A percentile compares a stretch with the other conserved stretches of the same genome.
Conservation (phyloP, 768 basidiomycete genomes). For the Lentinula raphanica region DNA sequence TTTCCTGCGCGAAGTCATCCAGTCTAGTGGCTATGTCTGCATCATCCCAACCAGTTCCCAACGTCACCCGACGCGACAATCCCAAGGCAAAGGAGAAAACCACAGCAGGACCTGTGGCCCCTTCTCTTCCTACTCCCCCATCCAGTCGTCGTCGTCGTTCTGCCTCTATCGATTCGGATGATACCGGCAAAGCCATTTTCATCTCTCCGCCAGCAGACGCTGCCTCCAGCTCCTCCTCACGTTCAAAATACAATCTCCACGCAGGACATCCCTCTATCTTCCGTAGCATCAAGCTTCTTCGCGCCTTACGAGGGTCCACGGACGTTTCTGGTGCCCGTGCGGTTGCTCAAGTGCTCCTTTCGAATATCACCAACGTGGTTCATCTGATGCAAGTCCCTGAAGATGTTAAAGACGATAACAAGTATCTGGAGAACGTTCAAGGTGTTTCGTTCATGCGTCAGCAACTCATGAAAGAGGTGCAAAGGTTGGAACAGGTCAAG, state of each 20-base stretch:
- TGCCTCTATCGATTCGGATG: slow-evolving; percentile 18
- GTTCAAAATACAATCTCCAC: slow-evolving; percentile 24
- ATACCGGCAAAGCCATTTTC: slow-evolving; percentile 1
- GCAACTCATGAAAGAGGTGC: not conserved
- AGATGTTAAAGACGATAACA: not conserved
- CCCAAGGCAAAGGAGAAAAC: not conserved
- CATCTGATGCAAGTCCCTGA: slow-evolving; percentile 3
- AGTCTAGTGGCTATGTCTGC: not conserved
- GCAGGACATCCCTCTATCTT: slow-evolving; percentile 32
- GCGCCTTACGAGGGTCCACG: slow-evolving; percentile 13
- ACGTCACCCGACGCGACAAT: not conserved
- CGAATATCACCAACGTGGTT: not conserved
- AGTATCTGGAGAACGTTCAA: not conserved
- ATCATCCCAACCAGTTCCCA: not conserved
- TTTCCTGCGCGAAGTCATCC: not conserved
- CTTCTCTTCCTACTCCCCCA: not conserved
- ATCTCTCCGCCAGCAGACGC: not conserved
- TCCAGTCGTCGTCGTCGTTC: slow-evolving; percentile 17
- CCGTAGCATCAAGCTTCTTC: slow-evolving; percentile 22
- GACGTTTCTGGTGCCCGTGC: slow-evolving; percentile 5
- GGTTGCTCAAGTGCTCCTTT: slow-evolving; percentile 15
- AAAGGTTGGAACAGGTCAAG: not conserved
- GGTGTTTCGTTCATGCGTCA: not conserved
- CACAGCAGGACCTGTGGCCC: not conserved
- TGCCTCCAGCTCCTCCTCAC: not conserved